Evolutionary conservation across 768 basidiomycete genomes (phyloP).

Genomic region (Phaeolepiota aurea): DNA sequence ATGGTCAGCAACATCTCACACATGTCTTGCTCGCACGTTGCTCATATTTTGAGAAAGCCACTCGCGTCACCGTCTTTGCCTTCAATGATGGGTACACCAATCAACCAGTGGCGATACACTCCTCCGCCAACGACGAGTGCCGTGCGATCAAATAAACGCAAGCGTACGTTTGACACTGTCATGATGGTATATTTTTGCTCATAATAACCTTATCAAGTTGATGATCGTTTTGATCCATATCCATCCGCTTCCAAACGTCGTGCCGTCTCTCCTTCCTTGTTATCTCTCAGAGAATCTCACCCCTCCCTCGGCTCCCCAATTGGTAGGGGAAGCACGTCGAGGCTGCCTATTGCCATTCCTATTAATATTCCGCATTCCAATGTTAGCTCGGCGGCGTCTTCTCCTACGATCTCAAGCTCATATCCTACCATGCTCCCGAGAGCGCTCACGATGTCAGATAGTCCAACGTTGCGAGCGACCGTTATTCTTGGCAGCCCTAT

Average conservation of each 20-base stretch:
- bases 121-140: slow-evolving; percentile 75
- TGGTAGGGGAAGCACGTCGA: slow-evolving; percentile 30
- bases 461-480: slow-evolving; percentile 66
- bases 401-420: slow-evolving; percentile 54
- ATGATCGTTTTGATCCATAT: slow-evolving; percentile 83
- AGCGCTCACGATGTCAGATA: slow-evolving; percentile 52
- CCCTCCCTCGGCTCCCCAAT: slow-evolving; percentile 41
- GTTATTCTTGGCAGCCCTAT: slow-evolving; percentile 73
- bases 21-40: slow-evolving; percentile 6
- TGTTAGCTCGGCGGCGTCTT: slow-evolving; percentile 60
- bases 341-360: slow-evolving; percentile 63
- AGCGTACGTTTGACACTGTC: slow-evolving; percentile 38
- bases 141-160: slow-evolving; percentile 74
- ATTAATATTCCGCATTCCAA: slow-evolving; percentile 49
- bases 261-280: slow-evolving; percentile 75
- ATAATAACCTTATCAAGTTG: slow-evolving; percentile 35
- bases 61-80: slow-evolving; percentile 58
- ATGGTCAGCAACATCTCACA: slow-evolving; percentile 36
- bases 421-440: slow-evolving; percentile 42
- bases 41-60: slow-evolving; percentile 24
- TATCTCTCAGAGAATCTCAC: slow-evolving; percentile 56
- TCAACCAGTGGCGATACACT: slow-evolving; percentile 71
- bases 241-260: slow-evolving; percentile 70
- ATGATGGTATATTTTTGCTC: slow-evolving; percentile 4
- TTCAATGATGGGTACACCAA: slow-evolving; percentile 34